A percentile compares a stretch with the other conserved stretches of the same genome.
Conservation (phyloP, 179 eudicot species). For the Pouteria campechiana region DNA sequence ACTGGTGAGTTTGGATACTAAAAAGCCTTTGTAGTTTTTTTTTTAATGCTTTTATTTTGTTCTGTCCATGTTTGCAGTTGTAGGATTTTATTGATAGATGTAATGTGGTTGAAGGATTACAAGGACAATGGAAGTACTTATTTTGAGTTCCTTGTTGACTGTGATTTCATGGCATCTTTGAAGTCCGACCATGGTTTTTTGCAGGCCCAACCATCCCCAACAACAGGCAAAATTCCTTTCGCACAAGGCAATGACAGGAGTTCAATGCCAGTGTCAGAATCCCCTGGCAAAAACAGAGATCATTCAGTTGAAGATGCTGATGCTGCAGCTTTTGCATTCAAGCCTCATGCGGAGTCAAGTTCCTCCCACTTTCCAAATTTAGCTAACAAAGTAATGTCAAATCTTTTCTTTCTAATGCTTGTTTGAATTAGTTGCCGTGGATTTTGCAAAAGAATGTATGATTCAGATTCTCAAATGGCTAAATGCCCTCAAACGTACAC, state of each 20-base stretch:
- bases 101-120: too few species aligned
- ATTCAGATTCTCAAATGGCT: too few species aligned
- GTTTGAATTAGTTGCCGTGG: too few species aligned
- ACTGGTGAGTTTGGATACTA: slow-evolving; percentile 23
- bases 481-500: too few species aligned
- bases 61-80: not conserved
- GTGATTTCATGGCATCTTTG: not conserved
- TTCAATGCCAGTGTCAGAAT: slow-evolving; percentile 8
- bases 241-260: slow-evolving; percentile 10
- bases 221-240: slow-evolving; percentile 38
- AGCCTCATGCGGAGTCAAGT: slow-evolving; percentile 23
- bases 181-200: not conserved
- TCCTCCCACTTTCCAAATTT: slow-evolving; percentile 11
- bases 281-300: slow-evolving; percentile 16
- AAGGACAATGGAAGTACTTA: too few species aligned
- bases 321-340: slow-evolving; percentile 34
- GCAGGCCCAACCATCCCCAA: slow-evolving; percentile 56
- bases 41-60: not conserved
- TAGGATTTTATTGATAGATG: too few species aligned
- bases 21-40: not conserved
- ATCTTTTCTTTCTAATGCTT: not conserved
- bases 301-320: slow-evolving; percentile 12
- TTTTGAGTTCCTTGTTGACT: too few species aligned
- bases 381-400: slow-evolving; percentile 20
- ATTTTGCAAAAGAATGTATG: too few species aligned